Evolutionary conservation across 164 flowering plant genomes (phyloP), one percentile per base, ranked within the genome.

Genomic region (Tinospora cordifolia): DNA sequence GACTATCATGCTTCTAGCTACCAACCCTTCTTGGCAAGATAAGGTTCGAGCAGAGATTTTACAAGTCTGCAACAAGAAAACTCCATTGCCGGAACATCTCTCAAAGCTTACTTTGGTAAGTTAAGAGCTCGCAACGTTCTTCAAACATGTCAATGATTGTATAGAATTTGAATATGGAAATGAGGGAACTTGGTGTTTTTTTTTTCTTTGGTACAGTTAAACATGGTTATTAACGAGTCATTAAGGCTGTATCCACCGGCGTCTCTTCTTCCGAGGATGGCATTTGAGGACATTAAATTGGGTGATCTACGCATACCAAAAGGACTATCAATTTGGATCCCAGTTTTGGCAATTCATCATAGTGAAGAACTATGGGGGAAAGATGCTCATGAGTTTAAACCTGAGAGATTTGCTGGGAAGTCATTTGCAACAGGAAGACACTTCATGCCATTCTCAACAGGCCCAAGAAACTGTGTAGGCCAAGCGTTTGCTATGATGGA

Each of bases 191-290:
- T 36, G n/a, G 8, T 17, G 30, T 11, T 6, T 26, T 25, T 68
- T 30, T 30, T 30, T 30, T 30, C 4, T 30, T n/a, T n/a, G n/a
- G 22, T 79, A 83, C 90, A 95, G 99, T 71, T 95, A 49, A 83
- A 83, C 71, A 89, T 88, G 97, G 93, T 95, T 49, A 84, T 95
- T 59, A 92, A 88, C 63, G 99, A 95, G 72, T 86, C 98, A 0
- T 72, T 95, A 3, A 81, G 99, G 68, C 81, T 95, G 6, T 95
- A 95, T 49, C 98, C 99, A 5, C 96, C 99, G 2, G 98, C 97
- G 0, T 75, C 89, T 0, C 80, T 91, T 10, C 84, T 90, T 1
- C 96, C 96, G 0, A 75, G 98, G 60, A 88, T 86, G 91, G 96
- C 96, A 0, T 88, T 88, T 41, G 90, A 89, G 64, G 99, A 95